Evolutionary conservation across 495 filamentous ascomycete species (phyloP).

Genomic region (Podospora pseudopauciseta): DNA sequence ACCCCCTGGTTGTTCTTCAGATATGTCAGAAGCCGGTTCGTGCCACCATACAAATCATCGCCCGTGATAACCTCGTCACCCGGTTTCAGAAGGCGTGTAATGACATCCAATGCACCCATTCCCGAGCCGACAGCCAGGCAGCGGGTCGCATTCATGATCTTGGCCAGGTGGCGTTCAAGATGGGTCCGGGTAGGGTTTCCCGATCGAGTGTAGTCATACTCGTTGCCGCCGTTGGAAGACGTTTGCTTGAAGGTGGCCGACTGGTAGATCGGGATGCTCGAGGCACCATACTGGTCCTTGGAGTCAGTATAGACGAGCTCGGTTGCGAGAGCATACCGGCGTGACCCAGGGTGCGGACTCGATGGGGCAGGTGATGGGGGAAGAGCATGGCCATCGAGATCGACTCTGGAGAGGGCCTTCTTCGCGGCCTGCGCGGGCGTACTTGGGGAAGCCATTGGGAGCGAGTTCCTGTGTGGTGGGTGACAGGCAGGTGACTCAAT

Average conservation of each 20-base stretch:
- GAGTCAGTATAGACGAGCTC: conserved; percentile 94
- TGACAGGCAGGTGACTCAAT: conserved; percentile 7
- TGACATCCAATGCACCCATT: conserved; percentile 96
- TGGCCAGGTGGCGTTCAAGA: conserved; percentile 92
- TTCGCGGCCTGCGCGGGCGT: conserved; percentile 39
- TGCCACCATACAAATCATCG: conserved; percentile 94
- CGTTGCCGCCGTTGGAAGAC: conserved; percentile 67
- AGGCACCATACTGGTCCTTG: conserved; percentile 92
- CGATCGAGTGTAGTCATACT: conserved; percentile 97
- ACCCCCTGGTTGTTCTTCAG: conserved; percentile 82
- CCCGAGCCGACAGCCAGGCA: conserved; percentile 90
- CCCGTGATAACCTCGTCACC: conserved; percentile 97
- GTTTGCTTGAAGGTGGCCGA: conserved; percentile 97
- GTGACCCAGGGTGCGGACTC: conserved; percentile 74
- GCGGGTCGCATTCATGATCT: conserved; percentile 94
- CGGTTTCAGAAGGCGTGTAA: conserved; percentile 86
- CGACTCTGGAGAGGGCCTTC: conserved; percentile 70
- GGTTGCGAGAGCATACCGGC: conserved; percentile 84
- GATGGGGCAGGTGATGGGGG: conserved; percentile 94
- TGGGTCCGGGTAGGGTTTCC: conserved; percentile 96
- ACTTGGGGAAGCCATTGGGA: conserved; percentile 36
- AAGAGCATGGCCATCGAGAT: conserved; percentile 84
- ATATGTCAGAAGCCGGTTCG: conserved; percentile 90
- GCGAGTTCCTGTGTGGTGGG: not conserved
- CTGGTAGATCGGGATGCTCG: conserved; percentile 96